Evolutionary conservation across 176 grass and related monocot genomes (phyloP).

Genomic region (Zoysia pacifica): DNA sequence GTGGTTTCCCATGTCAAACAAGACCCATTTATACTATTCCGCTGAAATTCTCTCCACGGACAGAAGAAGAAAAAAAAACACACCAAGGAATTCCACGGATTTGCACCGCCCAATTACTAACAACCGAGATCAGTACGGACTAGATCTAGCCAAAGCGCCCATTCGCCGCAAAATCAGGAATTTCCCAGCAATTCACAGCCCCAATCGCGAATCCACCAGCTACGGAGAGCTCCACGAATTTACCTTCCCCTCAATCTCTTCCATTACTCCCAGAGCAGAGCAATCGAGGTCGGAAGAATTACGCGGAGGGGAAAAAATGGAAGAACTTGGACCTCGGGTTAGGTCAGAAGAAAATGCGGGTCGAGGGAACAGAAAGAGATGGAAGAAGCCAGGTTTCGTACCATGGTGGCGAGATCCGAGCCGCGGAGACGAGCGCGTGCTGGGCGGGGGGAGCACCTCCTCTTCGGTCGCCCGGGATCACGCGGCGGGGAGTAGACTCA

Average conservation of each 20-base stretch:
- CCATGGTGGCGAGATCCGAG: constrained; percentile 6
- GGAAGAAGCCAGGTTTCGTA: background rate
- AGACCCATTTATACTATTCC: background rate
- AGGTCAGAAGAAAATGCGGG: background rate
- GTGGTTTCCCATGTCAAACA: background rate
- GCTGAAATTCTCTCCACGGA: background rate
- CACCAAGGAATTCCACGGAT: background rate
- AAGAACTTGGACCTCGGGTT: background rate
- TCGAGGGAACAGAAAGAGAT: background rate
- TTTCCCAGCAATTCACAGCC: background rate
- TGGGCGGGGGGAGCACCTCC: background rate
- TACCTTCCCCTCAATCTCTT: background rate
- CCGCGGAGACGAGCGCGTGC: background rate
- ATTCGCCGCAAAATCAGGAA: background rate
- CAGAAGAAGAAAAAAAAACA: background rate
- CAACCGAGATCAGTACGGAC: background rate
- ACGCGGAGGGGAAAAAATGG: background rate
- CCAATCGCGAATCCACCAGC: background rate
- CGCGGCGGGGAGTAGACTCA: background rate
- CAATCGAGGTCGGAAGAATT: background rate
- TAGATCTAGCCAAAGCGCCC: background rate
- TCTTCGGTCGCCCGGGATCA: background rate
- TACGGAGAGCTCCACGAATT: background rate
- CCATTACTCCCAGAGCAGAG: background rate
- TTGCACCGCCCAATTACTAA: background rate